A percentile compares a stretch with the other conserved stretches of the same genome.
Evolutionary conservation across 768 basidiomycete species (phyloP).

Genomic region (Obba rivulosa): DNA sequence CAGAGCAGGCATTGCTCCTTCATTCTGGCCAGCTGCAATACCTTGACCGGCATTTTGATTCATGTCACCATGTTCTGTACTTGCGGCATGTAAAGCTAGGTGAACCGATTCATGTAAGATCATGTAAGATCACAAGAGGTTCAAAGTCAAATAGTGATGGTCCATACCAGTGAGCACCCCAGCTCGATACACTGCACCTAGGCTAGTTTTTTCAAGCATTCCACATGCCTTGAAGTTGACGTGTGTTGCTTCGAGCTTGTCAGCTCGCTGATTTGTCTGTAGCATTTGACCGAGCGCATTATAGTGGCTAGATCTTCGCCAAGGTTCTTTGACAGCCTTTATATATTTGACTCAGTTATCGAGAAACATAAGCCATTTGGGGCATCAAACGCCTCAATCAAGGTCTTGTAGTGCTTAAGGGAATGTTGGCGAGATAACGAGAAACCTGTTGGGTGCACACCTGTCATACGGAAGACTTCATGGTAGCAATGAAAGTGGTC

Average conservation of each 20-base stretch:
- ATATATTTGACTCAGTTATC: slow-evolving; percentile 24
- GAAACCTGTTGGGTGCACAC: too few relatives aligned
- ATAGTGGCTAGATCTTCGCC: slow-evolving; percentile 15
- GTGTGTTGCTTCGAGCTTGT: slow-evolving; percentile 17
- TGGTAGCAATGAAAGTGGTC: too few relatives aligned
- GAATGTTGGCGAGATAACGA: too few relatives aligned
- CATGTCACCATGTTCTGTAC: background rate
- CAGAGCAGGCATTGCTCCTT: background rate
- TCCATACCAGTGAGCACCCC: too few relatives aligned
- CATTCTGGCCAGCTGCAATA: background rate
- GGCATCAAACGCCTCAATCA: slow-evolving; percentile 18
- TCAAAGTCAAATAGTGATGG: too few relatives aligned
- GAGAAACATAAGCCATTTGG: slow-evolving; percentile 23
- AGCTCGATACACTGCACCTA: background rate
- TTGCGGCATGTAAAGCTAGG: background rate
- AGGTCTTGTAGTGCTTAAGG: slow-evolving; percentile 9
- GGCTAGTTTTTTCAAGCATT: slow-evolving; percentile 5
- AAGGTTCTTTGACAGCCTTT: slow-evolving; percentile 22
- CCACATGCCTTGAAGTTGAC: slow-evolving; percentile 13
- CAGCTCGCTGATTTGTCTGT: slow-evolving; percentile 15
- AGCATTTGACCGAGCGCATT: slow-evolving; percentile 21
- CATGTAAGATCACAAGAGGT: too few relatives aligned
- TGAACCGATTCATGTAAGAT: background rate
- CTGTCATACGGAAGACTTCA: too few relatives aligned
- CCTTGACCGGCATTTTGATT: background rate